phyloP scores from a whole-genome alignment of 805 yeast species.

The Hanseniaspora jakobsenii region DNA sequence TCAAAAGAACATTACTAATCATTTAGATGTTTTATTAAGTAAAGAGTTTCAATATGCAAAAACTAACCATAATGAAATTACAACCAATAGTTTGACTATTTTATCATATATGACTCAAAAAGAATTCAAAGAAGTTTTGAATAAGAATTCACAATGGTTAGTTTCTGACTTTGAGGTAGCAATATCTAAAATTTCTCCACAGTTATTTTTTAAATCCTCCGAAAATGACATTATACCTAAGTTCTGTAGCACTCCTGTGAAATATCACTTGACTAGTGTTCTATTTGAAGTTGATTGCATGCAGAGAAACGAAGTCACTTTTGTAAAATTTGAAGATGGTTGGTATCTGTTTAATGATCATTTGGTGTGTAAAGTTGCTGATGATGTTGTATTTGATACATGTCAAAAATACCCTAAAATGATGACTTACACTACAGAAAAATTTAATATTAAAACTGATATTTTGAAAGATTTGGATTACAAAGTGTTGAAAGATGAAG shows the following conservation, averaged over 20 bases:
- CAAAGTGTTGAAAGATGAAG: slow-evolving; percentile 34
- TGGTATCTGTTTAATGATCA: slow-evolving; percentile 92
- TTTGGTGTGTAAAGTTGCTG: slow-evolving; percentile 62
- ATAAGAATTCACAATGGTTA: slow-evolving; percentile 14
- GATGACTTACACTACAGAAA: slow-evolving; percentile 45
- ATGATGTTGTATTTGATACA: slow-evolving; percentile 65
- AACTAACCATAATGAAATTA: slow-evolving; percentile 14
- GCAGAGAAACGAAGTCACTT: slow-evolving; percentile 38
- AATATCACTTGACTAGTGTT: slow-evolving; percentile 55
- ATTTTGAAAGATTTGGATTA: slow-evolving; percentile 13
- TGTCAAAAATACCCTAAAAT: slow-evolving; percentile 66
- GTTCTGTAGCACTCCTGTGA: slow-evolving; percentile 24
- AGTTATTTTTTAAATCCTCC: slow-evolving; percentile 8
- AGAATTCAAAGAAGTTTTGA: slow-evolving; percentile 12
- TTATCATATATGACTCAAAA: slow-evolving; percentile 3
- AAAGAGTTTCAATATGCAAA: slow-evolving; percentile 39
- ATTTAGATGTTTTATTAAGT: slow-evolving; percentile 51
- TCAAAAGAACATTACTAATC: slow-evolving; percentile 36
- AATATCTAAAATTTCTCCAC: slow-evolving; percentile 9
- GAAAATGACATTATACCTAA: slow-evolving; percentile 14
- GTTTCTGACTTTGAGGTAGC: slow-evolving; percentile 5
- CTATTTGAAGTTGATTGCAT: slow-evolving; percentile 55
- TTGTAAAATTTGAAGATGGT: slow-evolving; percentile 22
- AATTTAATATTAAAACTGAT: slow-evolving; percentile 21
- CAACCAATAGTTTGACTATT: slow-evolving; percentile 2